Percentiles rank a stretch among this genome's conserved stretches.
Conservation (phyloP, 2,329 filamentous ascomycete species). For the Bisporella sp. region DNA sequence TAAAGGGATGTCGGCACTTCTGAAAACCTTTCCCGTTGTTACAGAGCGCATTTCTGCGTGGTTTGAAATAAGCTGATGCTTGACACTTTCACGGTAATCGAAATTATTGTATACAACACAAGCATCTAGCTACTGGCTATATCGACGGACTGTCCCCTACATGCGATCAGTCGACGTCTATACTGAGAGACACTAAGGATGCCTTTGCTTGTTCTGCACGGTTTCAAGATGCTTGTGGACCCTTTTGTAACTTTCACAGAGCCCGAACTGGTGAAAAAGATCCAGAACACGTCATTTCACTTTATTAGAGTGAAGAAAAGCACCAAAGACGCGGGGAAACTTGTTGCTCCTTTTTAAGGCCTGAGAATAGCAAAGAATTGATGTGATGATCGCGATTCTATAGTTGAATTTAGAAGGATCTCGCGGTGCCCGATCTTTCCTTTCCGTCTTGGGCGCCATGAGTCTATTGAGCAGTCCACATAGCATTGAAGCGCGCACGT, state of each 20-base stretch:
- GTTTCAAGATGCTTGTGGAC: neutral
- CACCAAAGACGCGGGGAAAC: too few relatives aligned
- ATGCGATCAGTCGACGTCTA: neutral
- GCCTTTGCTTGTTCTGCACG: too few relatives aligned
- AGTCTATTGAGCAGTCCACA: neutral
- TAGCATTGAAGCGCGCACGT: neutral
- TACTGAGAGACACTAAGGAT: neutral
- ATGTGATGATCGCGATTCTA: too few relatives aligned
- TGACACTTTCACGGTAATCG: conserved; percentile 1
- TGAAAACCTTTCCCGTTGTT: conserved; percentile 1
- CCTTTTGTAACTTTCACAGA: neutral
- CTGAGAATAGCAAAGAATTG: too few relatives aligned
- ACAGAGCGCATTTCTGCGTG: too few relatives aligned
- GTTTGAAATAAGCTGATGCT: too few relatives aligned
- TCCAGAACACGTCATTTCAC: too few relatives aligned
- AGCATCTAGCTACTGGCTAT: neutral
- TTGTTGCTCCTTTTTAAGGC: too few relatives aligned
- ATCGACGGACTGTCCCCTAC: neutral
- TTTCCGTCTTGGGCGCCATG: neutral
- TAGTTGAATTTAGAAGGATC: too few relatives aligned
- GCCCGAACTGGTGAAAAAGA: neutral
- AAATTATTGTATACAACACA: conserved; percentile 4
- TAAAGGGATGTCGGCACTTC: neutral
- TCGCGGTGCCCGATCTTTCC: too few relatives aligned
- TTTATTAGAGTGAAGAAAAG: too few relatives aligned